phyloP scores from a whole-genome alignment of 345 rosid species.

The Syzygium aqueum region DNA sequence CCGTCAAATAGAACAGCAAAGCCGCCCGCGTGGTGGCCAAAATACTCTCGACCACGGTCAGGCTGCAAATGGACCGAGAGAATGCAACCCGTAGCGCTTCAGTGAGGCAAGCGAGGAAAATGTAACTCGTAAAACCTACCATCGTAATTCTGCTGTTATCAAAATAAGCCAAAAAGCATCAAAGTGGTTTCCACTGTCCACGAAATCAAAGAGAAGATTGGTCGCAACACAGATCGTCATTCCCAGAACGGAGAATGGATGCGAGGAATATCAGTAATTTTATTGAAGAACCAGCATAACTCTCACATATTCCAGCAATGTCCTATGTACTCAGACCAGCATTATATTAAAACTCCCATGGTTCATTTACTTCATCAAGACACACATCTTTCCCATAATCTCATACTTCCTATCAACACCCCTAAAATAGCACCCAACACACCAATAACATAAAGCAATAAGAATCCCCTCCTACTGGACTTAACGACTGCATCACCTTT shows the following conservation, averaged over 20 bases:
- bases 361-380: constrained; percentile 3
- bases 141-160: not conserved
- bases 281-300: not conserved
- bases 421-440: constrained; percentile 56
- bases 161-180: not conserved
- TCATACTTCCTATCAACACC: constrained; percentile 44
- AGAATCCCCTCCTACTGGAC: constrained; percentile 20
- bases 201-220: not conserved
- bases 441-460: constrained; percentile 46
- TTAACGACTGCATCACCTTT: constrained; percentile 16
- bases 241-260: not conserved
- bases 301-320: not conserved
- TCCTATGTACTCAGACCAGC: not conserved
- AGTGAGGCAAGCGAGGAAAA: not conserved
- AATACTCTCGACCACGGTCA: not conserved
- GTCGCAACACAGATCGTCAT: not conserved
- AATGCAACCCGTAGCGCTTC: not conserved
- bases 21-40: not conserved
- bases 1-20: not conserved
- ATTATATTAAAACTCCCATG: not conserved
- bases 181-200: not conserved
- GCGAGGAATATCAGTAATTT: not conserved
- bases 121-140: not conserved
- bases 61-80: not conserved
- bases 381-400: constrained; percentile 29